These are phyloP conservation scores for Auriculariales sp. DNA, from an alignment of 768 basidiomycete species.

Conservation along the genomic window DNA sequence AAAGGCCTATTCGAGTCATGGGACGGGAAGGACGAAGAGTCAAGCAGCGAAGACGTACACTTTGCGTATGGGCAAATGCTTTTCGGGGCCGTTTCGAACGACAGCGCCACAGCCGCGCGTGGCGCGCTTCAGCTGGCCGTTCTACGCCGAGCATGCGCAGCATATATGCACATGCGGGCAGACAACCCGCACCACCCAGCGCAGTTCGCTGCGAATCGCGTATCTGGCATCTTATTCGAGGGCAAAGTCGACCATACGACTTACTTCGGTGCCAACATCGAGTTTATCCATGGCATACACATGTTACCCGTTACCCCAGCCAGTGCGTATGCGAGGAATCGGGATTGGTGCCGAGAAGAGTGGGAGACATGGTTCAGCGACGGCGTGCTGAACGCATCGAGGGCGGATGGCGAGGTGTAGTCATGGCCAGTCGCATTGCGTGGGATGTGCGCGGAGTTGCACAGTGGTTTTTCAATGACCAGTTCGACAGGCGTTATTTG, in stretches of 20 bases:
- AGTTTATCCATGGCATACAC: conserved; percentile 6
- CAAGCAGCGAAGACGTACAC: conserved; percentile 4
- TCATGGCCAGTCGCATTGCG: not conserved
- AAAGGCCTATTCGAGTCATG: conserved; percentile 5
- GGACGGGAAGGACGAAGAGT: conserved; percentile 6
- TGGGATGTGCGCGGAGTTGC: not conserved
- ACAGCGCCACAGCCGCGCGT: not conserved
- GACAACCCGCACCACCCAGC: conserved; percentile 4
- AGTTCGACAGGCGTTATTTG: not conserved
- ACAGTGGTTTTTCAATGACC: not conserved
- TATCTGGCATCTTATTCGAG: conserved; percentile 5
- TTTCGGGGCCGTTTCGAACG: not conserved
- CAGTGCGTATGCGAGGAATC: not conserved
- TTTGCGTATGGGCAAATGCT: conserved; percentile 1
- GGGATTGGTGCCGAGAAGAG: not conserved
- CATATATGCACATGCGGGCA: conserved; percentile 1
- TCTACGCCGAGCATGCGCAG: not conserved
- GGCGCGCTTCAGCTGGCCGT: conserved; percentile 1
- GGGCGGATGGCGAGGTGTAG: not conserved
- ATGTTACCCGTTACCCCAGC: conserved; percentile 4
- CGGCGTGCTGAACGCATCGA: not conserved
- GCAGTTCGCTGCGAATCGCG: conserved; percentile 1
- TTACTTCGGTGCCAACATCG: conserved; percentile 3
- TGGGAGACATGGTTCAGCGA: conserved; percentile 2
- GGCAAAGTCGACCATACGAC: conserved; percentile 6